Evolutionary conservation across 2,329 filamentous ascomycete species (phyloP).

Genomic region (Camillea tinctor): DNA sequence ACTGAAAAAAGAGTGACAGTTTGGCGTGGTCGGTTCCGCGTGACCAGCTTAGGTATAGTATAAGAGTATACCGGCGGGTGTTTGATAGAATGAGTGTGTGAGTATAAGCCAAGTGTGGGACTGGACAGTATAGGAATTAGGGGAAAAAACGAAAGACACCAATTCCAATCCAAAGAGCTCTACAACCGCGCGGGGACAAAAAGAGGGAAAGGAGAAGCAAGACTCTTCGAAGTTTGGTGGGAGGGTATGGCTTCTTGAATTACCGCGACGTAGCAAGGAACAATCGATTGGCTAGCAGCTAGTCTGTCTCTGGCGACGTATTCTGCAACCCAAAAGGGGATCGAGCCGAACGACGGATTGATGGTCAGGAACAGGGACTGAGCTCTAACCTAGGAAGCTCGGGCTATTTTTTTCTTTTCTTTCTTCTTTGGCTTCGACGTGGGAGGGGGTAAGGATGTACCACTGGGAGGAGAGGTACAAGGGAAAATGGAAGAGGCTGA

Average conservation of each 20-base stretch:
- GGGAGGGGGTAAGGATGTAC: constrained; percentile 3
- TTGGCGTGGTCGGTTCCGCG: constrained; percentile 22
- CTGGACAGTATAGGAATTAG: constrained; percentile 20
- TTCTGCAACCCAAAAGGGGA: constrained; percentile 31
- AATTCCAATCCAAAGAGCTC: constrained; percentile 25
- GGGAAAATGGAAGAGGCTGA: neutral
- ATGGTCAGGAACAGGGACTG: constrained; percentile 1
- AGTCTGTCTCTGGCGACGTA: constrained; percentile 13
- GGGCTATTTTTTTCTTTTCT: constrained; percentile 10
- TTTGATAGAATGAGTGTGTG: constrained; percentile 22
- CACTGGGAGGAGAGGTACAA: too few relatives aligned
- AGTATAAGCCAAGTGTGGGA: constrained; percentile 23
- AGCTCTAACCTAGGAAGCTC: constrained; percentile 14
- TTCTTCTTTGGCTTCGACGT: constrained; percentile 3
- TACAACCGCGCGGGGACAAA: constrained; percentile 21
- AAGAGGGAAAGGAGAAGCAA: constrained; percentile 25
- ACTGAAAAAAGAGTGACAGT: constrained; percentile 18
- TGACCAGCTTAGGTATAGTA: constrained; percentile 2
- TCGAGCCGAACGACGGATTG: constrained; percentile 6
- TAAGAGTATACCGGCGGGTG: constrained; percentile 17
- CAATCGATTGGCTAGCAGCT: constrained; percentile 33
- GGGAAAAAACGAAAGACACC: constrained; percentile 16
- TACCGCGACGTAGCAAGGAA: constrained; percentile 19
- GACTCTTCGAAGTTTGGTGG: constrained; percentile 23
- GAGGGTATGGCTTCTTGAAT: constrained; percentile 30